Evolutionary conservation across 2,329 filamentous ascomycete species (phyloP), one percentile per base, ranked within the genome.

Genomic region (Paracorniculantispora psalliotae): DNA sequence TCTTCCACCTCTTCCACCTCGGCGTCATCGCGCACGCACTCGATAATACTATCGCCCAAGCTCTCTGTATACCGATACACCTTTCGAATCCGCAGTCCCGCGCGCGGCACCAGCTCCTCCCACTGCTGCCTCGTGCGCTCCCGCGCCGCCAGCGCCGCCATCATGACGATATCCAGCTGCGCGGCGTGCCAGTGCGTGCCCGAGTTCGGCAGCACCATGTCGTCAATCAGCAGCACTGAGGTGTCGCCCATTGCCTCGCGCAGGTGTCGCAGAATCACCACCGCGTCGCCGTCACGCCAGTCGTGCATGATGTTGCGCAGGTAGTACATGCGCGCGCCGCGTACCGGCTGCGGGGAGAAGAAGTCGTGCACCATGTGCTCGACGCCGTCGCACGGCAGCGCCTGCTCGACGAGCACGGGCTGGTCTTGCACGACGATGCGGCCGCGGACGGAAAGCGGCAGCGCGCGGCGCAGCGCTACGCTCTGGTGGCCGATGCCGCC

Each of bases 291-390:
- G 26, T 81, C 76, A 0, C 75, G 70, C 79, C 78, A 81, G 64
- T 81, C 77, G 62, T 82, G 79, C 3, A 82, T 63, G 21, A 82
- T 79, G 60, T 73, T 72, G 28, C 78, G 76, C 61, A 81, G 69
- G 43, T 81, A 69, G 63, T 80, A 82, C 62, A 65, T 68, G 6
- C 69, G 69, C 0, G 76, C 76, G 3, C 74, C 75, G 25, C 66
- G 70, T 8, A 78, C 61, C 0, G 73, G 74, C 55, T 78, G 75
- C 5, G 70, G 67, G 0, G 67, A 71, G 57, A 77, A 73, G 61
- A 76, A 73, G 57, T 74, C 68, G 61, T 74, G 66, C 8, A 62
- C 54, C 61, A 64, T 64, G 9, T 62, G 62, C 35, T 63, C 62
- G 51, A 73, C 69, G 12, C 63, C 65, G 28, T 58, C 47, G 13